Evolutionary conservation across 2,329 filamentous ascomycete genomes (phyloP).

Genomic region (Fonsecaea monophora): DNA sequence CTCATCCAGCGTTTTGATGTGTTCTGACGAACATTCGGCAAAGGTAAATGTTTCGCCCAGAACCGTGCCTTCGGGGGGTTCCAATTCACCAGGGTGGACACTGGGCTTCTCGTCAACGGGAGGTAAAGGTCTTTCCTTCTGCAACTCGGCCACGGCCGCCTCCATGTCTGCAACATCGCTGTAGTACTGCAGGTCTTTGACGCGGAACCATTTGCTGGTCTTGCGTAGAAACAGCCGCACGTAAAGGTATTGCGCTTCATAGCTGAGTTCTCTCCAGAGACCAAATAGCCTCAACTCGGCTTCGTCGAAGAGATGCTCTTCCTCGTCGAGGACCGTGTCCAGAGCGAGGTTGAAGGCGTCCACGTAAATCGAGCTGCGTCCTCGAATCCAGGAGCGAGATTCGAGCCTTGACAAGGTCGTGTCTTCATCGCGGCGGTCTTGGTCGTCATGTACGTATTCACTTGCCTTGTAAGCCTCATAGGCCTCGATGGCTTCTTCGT

Average conservation of each 20-base stretch:
- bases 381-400: slow-evolving; percentile 71
- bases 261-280: slow-evolving; percentile 74
- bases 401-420: slow-evolving; percentile 60
- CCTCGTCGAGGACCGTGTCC: slow-evolving; percentile 86
- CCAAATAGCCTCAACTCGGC: slow-evolving; percentile 78
- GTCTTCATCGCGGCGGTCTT: slow-evolving; percentile 43
- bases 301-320: slow-evolving; percentile 83
- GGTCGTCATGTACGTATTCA: slow-evolving; percentile 46
- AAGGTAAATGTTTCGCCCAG: slow-evolving; percentile 72
- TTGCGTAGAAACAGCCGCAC: slow-evolving; percentile 93
- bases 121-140: slow-evolving; percentile 65
- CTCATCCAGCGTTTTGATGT: slow-evolving; percentile 80
- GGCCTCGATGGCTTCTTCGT: slow-evolving; percentile 75
- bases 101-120: slow-evolving; percentile 42
- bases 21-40: slow-evolving; percentile 76
- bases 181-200: slow-evolving; percentile 77
- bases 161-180: slow-evolving; percentile 79
- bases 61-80: slow-evolving; percentile 54
- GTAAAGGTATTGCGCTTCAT: slow-evolving; percentile 90
- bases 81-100: slow-evolving; percentile 56
- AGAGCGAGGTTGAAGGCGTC: slow-evolving; percentile 95
- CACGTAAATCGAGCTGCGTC: slow-evolving; percentile 90
- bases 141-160: slow-evolving; percentile 69
- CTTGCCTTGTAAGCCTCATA: slow-evolving; percentile 75
- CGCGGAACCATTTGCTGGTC: slow-evolving; percentile 87